Base-by-base conservation (phyloP, 2,329 filamentous ascomycete species). In the Didymella pinodella region DNA sequence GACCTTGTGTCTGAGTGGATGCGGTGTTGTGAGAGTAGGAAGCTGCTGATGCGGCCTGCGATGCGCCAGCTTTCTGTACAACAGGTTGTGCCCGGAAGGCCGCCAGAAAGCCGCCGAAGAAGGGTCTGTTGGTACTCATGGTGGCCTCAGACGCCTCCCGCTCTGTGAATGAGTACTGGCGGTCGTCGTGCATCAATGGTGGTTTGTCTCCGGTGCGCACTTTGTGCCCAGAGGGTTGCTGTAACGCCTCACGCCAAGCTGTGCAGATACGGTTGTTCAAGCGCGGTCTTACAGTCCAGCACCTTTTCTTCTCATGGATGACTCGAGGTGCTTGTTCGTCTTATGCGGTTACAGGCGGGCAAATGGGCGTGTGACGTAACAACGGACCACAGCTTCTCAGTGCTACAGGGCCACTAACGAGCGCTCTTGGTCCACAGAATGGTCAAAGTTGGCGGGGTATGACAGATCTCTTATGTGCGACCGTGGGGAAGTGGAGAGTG, bases 81-180 rank as follows among this genome's bases (percentile, higher is more conserved):
- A 83, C 80, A 41, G 86, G 86, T 70, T 89, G 86, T 49, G 87
- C 86, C 50, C 87, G 83, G 71, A 90, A 90, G 62, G 87, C 86
- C 47, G 87, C 84, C 62, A 90, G 83, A 78, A 90, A 88, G 79
- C 86, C 87, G 65, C 86, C 83, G 68, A 90, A 82, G 78, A 90
- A 90, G 47, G 83, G 87, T 57, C 86, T 79, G 78, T 89, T 88
- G 64, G 85, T 88, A 2, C 86, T 84, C 86, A 89, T 89, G 67
- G 59, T 80, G 58, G 58, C 55, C 57, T 50, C 51, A 10, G 66
- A 54, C 40, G 62, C 49, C 34, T 62, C 61, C 40, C 54, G 68
- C 54, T 59, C 55, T 59, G 67, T 53, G 32, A 63, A 57, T 43
- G 57, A 62, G 64, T 54, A 63, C 45, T 70, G 67, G 36, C 63